Conservation (phyloP, 2,329 filamentous ascomycete genomes). For the Talaromyces funiculosus region DNA sequence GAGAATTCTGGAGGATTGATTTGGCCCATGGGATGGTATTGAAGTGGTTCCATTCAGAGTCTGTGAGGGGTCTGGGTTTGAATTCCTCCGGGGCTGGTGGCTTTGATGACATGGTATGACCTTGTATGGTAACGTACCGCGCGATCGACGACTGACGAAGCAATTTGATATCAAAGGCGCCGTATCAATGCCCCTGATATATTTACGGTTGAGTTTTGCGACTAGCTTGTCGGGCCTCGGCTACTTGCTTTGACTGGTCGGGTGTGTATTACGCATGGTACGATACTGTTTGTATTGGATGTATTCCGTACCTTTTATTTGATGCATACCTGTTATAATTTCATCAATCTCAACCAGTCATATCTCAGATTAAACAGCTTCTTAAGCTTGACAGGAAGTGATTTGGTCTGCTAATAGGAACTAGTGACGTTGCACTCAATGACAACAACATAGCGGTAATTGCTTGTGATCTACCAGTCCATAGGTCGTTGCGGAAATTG, state of each 20-base stretch:
- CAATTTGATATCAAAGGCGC: neutral
- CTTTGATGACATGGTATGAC: neutral
- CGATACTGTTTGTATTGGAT: neutral
- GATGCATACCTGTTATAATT: no score
- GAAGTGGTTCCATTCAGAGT: constrained; percentile 19
- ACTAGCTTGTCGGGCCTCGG: neutral
- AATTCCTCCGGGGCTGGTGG: neutral
- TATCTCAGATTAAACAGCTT: neutral
- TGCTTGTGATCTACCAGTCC: neutral
- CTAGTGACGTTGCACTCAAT: neutral
- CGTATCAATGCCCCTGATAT: no score
- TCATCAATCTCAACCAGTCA: no score
- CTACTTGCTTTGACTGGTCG: neutral
- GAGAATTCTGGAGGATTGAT: constrained; percentile 1
- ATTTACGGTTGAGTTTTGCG: no score
- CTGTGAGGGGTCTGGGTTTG: neutral
- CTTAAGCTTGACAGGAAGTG: neutral
- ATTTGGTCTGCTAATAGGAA: no score
- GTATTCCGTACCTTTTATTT: no score
- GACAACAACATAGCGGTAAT: neutral
- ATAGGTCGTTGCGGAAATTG: neutral
- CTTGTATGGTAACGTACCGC: neutral
- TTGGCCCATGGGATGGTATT: constrained; percentile 16
- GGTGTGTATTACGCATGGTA: neutral
- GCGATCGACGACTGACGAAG: neutral